phyloP scores from a whole-genome alignment of 2,329 filamentous ascomycete genomes.

The Gliomastix tumulicola region DNA sequence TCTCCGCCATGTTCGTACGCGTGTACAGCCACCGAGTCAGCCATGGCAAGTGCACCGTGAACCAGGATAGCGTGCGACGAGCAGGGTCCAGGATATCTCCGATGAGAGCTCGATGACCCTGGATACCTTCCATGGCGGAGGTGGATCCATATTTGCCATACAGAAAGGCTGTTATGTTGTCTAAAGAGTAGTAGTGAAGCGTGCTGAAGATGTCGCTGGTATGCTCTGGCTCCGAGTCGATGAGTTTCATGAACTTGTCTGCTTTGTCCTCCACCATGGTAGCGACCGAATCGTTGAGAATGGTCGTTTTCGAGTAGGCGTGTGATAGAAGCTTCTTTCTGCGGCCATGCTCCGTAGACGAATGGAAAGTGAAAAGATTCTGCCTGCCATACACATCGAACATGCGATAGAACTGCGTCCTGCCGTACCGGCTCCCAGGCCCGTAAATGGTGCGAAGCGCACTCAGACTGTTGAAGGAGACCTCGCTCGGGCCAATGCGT shows the following conservation, averaged over 20 bases:
- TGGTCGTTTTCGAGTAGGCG: conserved; percentile 42
- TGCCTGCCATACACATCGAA: conserved; percentile 44
- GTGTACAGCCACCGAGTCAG: conserved; percentile 42
- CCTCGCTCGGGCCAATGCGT: conserved; percentile 37
- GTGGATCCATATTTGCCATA: conserved; percentile 39
- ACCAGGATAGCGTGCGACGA: conserved; percentile 39
- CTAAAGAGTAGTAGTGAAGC: conserved; percentile 45
- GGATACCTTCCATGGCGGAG: conserved; percentile 27
- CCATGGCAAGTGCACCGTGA: conserved; percentile 32
- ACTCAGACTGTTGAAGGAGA: conserved; percentile 30
- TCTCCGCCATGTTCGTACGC: conserved; percentile 25
- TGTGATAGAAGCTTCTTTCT: conserved; percentile 45
- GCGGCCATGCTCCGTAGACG: conserved; percentile 32
- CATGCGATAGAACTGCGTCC: conserved; percentile 46
- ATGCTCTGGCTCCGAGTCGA: conserved; percentile 23
- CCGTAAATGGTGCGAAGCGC: conserved; percentile 48
- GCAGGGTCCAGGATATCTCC: conserved; percentile 39
- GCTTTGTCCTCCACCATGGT: conserved; percentile 11
- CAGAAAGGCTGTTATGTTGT: conserved; percentile 43
- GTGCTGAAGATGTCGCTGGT: conserved; percentile 37
- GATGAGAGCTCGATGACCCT: conserved; percentile 29
- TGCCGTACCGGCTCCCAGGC: conserved; percentile 40
- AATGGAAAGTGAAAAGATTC: conserved; percentile 45
- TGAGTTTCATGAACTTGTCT: conserved; percentile 27
- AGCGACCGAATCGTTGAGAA: conserved; percentile 14